Percentiles rank a stretch among this genome's conserved stretches.
Evolutionary conservation across 176 grass and related monocot genomes (phyloP).

Genomic region (Neostapfia colusana): DNA sequence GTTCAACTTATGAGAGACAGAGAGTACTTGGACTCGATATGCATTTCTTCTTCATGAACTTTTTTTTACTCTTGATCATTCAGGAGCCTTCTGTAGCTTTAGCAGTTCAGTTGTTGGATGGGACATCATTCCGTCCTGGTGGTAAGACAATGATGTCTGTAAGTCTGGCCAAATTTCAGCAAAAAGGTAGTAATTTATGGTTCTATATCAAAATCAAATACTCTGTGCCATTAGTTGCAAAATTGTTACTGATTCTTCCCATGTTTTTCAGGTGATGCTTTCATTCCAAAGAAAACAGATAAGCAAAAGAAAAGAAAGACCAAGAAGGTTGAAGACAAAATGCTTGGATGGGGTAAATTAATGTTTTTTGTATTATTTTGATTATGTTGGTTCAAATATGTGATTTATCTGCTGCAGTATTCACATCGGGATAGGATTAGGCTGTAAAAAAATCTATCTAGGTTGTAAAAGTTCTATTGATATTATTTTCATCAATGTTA

Average conservation of each 20-base stretch:
- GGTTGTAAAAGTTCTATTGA: neutral
- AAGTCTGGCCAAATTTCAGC: constrained; percentile 72
- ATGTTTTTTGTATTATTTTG: constrained; percentile 6
- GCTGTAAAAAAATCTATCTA: neutral
- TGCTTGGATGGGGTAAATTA: constrained; percentile 94
- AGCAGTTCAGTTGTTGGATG: constrained; percentile 82
- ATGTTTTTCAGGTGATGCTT: constrained; percentile 67
- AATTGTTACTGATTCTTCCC: constrained; percentile 12
- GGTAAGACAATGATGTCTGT: constrained; percentile 84
- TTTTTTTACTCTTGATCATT: constrained; percentile 30
- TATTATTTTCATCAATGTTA: neutral
- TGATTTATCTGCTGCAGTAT: constrained; percentile 2
- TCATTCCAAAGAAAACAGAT: constrained; percentile 77
- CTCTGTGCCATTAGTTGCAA: constrained; percentile 19
- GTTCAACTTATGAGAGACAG: neutral
- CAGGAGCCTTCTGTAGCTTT: constrained; percentile 92
- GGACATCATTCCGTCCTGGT: constrained; percentile 73
- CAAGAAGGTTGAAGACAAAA: constrained; percentile 86
- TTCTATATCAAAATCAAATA: constrained; percentile 16
- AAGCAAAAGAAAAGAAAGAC: constrained; percentile 91
- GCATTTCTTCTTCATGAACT: neutral
- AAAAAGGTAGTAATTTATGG: constrained; percentile 63
- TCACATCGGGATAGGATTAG: neutral
- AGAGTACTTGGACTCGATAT: neutral
- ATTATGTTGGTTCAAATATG: constrained; percentile 23